Evolutionary conservation across 345 rosid species (phyloP).

Genomic region (Citrus maxima): DNA sequence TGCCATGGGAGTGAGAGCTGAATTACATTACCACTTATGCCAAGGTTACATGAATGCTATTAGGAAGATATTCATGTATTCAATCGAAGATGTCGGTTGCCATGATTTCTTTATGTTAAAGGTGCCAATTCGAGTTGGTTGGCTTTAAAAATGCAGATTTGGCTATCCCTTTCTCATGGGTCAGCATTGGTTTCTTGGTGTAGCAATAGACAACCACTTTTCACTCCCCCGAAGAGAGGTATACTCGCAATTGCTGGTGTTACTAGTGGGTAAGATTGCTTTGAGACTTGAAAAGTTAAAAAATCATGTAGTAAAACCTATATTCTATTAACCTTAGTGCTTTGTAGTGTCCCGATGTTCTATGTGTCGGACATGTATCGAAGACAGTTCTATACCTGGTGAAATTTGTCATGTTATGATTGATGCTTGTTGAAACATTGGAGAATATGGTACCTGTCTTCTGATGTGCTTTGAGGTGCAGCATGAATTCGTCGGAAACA

Average conservation of each 20-base stretch:
- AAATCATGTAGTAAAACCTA: conserved; percentile 56
- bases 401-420: conserved; percentile 27
- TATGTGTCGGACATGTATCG: conserved; percentile 34
- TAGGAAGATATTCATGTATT: conserved; percentile 52
- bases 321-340: conserved; percentile 38
- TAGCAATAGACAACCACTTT: conserved; percentile 77
- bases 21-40: conserved; percentile 21
- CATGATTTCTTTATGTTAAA: conserved; percentile 71
- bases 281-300: conserved; percentile 53
- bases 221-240: conserved; percentile 84
- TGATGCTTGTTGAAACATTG: conserved; percentile 29
- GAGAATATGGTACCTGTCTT: conserved; percentile 21
- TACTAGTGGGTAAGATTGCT: conserved; percentile 98
- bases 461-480: conserved; percentile 18
- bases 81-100: conserved; percentile 76
- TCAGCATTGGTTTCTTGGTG: conserved; percentile 98
- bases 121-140: conserved; percentile 94
- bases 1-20: conserved; percentile 28
- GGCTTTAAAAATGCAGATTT: conserved; percentile 99
- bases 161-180: conserved; percentile 76
- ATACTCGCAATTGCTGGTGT: conserved; percentile 72
- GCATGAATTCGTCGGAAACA: not conserved
- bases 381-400: conserved; percentile 29
- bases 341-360: conserved; percentile 32
- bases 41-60: conserved; percentile 39